phyloP scores from a whole-genome alignment of 2,329 filamentous ascomycete genomes.

The Colletotrichum aenigma region DNA sequence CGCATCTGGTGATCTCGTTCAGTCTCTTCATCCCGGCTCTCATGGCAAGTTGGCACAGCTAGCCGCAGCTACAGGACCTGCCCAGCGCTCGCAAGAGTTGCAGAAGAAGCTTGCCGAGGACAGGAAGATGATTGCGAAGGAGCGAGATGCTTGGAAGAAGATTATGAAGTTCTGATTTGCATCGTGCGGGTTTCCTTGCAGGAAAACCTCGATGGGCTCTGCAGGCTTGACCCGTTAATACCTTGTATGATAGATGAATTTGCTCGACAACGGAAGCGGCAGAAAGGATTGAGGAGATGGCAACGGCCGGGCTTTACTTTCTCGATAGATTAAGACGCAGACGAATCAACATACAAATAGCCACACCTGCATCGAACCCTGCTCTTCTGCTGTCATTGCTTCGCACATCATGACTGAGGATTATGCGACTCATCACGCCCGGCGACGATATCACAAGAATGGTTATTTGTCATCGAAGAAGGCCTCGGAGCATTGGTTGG shows the following conservation, averaged over 20 bases:
- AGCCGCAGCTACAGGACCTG: neutral
- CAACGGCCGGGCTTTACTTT: neutral
- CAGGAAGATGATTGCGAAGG: neutral
- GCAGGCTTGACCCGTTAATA: neutral
- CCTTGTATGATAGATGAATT: neutral
- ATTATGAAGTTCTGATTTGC: neutral
- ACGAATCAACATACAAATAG: neutral
- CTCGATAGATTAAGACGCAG: neutral
- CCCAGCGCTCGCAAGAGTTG: neutral
- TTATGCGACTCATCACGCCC: neutral
- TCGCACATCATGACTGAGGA: neutral
- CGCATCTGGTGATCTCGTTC: neutral
- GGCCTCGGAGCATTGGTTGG: neutral
- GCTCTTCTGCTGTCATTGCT: neutral
- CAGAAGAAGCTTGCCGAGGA: neutral
- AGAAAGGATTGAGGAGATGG: neutral
- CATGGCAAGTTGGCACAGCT: neutral
- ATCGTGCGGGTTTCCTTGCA: neutral
- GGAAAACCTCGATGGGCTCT: neutral
- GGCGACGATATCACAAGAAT: neutral
- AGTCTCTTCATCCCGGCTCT: neutral
- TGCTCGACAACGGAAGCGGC: neutral
- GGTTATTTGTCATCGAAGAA: neutral
- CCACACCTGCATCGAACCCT: neutral
- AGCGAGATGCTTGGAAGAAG: slow-evolving; percentile 17